Percentiles rank a stretch among this genome's conserved stretches.
Evolutionary conservation across 2,329 filamentous ascomycete genomes (phyloP).

Genomic region (Alternaria solani): DNA sequence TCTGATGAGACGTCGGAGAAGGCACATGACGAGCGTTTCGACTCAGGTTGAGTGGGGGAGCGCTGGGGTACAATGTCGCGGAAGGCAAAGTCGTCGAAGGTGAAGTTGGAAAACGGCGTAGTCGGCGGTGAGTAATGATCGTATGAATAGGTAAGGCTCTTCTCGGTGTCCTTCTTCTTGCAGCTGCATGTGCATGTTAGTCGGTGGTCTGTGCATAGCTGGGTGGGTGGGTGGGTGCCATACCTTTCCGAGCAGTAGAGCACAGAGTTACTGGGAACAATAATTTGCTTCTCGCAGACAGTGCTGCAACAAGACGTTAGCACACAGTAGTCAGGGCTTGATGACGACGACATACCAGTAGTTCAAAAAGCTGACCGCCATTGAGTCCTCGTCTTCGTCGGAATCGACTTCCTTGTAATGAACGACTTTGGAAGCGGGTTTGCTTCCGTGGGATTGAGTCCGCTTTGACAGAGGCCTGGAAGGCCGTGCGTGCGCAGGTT

Average conservation of each 20-base stretch:
- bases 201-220: neutral
- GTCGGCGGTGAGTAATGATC: constrained; percentile 48
- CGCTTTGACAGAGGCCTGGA: constrained; percentile 48
- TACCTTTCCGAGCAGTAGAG: constrained; percentile 73
- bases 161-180: constrained; percentile 56
- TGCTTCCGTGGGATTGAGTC: constrained; percentile 41
- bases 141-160: constrained; percentile 38
- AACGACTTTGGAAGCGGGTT: constrained; percentile 34
- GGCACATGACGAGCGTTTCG: constrained; percentile 51
- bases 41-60: constrained; percentile 54
- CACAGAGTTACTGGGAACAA: constrained; percentile 65
- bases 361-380: constrained; percentile 62
- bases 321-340: neutral
- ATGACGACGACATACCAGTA: constrained; percentile 56
- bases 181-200: constrained; percentile 49
- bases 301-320: constrained; percentile 55
- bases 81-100: constrained; percentile 50
- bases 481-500: constrained; percentile 46
- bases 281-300: constrained; percentile 72
- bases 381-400: constrained; percentile 58
- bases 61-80: constrained; percentile 58
- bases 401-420: constrained; percentile 37
- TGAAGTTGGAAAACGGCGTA: constrained; percentile 49
- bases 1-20: constrained; percentile 55
- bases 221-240: constrained; percentile 29